Evolutionary conservation across 371 early-diverging fungal genomes (phyloP).

Genomic region (Saksenaea oblongispora): DNA sequence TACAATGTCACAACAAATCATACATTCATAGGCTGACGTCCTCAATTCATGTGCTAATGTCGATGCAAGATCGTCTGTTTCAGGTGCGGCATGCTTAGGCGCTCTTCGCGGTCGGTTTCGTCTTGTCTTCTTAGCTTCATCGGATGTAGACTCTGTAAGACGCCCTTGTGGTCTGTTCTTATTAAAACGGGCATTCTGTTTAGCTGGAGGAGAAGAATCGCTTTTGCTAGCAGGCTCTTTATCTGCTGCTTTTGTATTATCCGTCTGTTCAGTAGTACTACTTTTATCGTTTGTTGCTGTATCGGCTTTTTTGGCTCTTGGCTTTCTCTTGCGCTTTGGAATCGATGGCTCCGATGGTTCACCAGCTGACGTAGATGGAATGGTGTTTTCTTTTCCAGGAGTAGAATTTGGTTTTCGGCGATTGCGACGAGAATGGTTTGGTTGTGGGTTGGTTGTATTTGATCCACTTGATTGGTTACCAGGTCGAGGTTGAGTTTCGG

Average conservation of each 20-base stretch:
- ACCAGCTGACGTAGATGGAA: neutral
- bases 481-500: neutral
- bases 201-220: neutral
- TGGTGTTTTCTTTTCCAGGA: neutral
- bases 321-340: constrained; percentile 6
- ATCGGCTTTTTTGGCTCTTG: neutral
- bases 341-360: neutral
- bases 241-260: neutral
- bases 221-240: neutral
- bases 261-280: neutral
- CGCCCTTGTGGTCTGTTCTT: constrained; percentile 46
- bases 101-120: neutral
- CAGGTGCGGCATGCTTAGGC: constrained; percentile 10
- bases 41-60: constrained; percentile 64
- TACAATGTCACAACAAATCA: constrained; percentile 91
- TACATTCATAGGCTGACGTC: constrained; percentile 83
- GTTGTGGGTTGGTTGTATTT: neutral
- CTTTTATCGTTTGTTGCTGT: neutral
- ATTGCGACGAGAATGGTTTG: neutral
- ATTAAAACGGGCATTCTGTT: constrained; percentile 10
- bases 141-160: constrained; percentile 25
- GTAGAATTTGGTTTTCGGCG: neutral
- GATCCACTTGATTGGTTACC: neutral
- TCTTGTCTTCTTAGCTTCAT: neutral
- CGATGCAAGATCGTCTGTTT: constrained; percentile 57